Percentiles rank a stretch among this genome's conserved stretches.
Evolutionary conservation across 1,284 basidiomycete species (phyloP).

Genomic region (Retiboletus flavoniger): DNA sequence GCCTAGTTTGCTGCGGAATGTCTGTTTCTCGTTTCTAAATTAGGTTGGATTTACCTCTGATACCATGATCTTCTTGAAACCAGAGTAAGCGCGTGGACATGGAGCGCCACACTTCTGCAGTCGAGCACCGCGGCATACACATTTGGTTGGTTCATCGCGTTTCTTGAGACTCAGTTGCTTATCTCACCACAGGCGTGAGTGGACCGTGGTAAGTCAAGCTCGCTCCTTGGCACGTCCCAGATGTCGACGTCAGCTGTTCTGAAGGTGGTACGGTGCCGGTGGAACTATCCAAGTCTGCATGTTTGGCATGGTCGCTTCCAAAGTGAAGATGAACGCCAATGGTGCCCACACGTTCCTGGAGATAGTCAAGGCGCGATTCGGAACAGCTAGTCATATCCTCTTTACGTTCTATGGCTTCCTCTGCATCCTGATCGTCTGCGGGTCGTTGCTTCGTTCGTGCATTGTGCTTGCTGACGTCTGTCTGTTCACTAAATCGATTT

Average conservation of each 20-base stretch:
- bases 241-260: neutral
- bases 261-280: conserved; percentile 51
- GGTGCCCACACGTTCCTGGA: conserved; percentile 56
- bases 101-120: conserved; percentile 59
- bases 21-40: conserved; percentile 24
- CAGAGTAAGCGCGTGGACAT: conserved; percentile 63
- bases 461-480: neutral
- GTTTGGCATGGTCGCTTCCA: conserved; percentile 56
- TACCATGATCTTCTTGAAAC: neutral
- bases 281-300: conserved; percentile 60
- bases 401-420: conserved; percentile 67
- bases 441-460: conserved; percentile 49
- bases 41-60: conserved; percentile 1
- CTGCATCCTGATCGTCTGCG: conserved; percentile 60
- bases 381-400: conserved; percentile 55
- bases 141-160: conserved; percentile 37
- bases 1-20: conserved; percentile 64
- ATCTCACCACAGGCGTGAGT: conserved; percentile 38
- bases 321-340: conserved; percentile 61
- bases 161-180: conserved; percentile 1
- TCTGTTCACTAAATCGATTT: neutral
- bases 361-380: conserved; percentile 66
- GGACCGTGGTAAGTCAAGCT: conserved; percentile 43
- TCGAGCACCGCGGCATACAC: conserved; percentile 55
- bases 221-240: neutral